Evolutionary conservation across 352 stramenopile species (phyloP), one percentile per base, ranked within the genome.

Genomic region (Pythium plurisporium): DNA sequence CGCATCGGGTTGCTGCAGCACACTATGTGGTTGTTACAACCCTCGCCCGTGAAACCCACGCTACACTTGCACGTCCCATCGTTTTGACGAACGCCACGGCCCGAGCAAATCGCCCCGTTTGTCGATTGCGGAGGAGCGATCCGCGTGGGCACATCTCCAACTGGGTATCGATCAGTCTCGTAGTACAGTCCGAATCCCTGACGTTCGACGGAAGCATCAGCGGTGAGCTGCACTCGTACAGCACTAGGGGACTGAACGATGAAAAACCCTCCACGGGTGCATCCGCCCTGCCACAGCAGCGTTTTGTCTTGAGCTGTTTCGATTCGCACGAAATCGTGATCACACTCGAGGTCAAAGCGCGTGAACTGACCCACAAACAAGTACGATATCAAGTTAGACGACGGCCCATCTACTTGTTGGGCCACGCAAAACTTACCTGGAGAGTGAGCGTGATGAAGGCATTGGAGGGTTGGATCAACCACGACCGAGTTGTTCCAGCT

Each of bases 1-100:
- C 64, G 64, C 5, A 7, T 20, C 2, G 62, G 50, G 41, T 88
- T 66, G 0, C 53, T 55, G 29, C 80, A 90, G 41, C 80, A 90
- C 1, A 87, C 58, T 1, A 88, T 65, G n/a, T 68, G 68, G 41
- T 86, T 88, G 48, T 62, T 86, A 50, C 80, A 90, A 14, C 56
- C 74, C 69, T 90, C 80, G 0, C 80, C 76, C 4, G 72, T 86
- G 55, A 88, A 87, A 7, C 80, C 80, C n/a, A 86, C 73, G 29
- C 64, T 88, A 48, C 80, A 90, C 15, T 54, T 67, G 33, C 80
- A 90, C 3, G 22, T 59, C 5, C 77, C 77, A 30, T 68, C 45
- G 10, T 50, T 66, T 30, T 61, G 65, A 20, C 38, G 48, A 3
- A 64, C 50, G 0, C 80, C 80, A 22, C 72, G 80, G 14, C 70